phyloP scores from a whole-genome alignment of 371 early-diverging fungal species.

The Circinella umbellata region DNA sequence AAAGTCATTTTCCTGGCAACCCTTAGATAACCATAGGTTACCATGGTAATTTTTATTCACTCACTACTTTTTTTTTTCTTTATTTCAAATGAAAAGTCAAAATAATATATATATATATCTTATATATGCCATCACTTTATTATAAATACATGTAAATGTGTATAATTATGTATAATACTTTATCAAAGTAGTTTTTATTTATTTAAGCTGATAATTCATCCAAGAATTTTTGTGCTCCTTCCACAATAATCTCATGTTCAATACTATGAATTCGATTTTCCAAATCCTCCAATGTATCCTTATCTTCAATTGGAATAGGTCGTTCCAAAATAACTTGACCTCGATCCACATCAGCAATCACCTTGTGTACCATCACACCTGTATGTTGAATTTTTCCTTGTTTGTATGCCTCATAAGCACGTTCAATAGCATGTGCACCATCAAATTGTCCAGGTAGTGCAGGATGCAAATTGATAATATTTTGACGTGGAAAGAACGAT shows the following conservation, averaged over 20 bases:
- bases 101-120: too few species aligned
- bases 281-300: constrained; percentile 80
- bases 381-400: constrained; percentile 79
- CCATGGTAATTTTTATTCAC: too few species aligned
- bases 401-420: constrained; percentile 86
- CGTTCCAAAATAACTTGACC: constrained; percentile 86
- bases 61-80: too few species aligned
- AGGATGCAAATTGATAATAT: constrained; percentile 94
- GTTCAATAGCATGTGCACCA: constrained; percentile 93
- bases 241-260: constrained; percentile 89
- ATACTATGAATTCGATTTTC: constrained; percentile 86
- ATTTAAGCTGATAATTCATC: constrained; percentile 21
- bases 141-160: too few species aligned
- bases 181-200: not conserved
- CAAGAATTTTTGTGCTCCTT: constrained; percentile 56
- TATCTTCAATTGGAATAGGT: constrained; percentile 74
- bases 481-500: constrained; percentile 59
- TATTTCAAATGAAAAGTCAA: too few species aligned
- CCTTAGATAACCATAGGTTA: too few species aligned
- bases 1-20: too few species aligned
- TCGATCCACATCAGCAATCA: constrained; percentile 93
- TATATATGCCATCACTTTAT: too few species aligned
- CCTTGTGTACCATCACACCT: constrained; percentile 97
- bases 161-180: too few species aligned
- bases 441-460: constrained; percentile 95